Evolutionary conservation across 2,329 filamentous ascomycete genomes (phyloP).

Genomic region (Monosporascus cannonballus): DNA sequence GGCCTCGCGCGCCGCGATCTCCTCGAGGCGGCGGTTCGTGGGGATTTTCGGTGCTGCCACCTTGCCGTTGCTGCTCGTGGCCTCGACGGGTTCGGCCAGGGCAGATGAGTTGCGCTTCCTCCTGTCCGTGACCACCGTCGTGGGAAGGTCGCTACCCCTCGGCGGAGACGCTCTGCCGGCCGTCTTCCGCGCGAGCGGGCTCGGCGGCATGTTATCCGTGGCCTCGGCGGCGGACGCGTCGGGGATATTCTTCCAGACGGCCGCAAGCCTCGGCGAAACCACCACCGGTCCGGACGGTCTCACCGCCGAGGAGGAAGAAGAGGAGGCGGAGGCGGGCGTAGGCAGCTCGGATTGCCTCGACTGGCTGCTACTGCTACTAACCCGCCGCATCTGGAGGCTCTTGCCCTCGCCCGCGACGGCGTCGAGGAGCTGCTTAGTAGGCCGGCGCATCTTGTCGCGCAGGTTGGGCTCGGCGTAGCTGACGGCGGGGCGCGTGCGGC

Average conservation of each 20-base stretch:
- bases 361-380: slow-evolving; percentile 29
- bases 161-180: slow-evolving; percentile 8
- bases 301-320: slow-evolving; percentile 19
- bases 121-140: slow-evolving; percentile 30
- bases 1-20: slow-evolving; percentile 22
- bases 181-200: slow-evolving; percentile 37
- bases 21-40: slow-evolving; percentile 20
- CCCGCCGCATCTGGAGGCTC: slow-evolving; percentile 32
- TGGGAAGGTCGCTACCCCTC: slow-evolving; percentile 18
- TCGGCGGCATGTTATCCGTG: slow-evolving; percentile 21
- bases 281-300: slow-evolving; percentile 13
- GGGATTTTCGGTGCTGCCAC: slow-evolving; percentile 6
- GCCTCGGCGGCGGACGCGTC: neutral
- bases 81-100: slow-evolving; percentile 6
- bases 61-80: too few relatives aligned
- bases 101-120: slow-evolving; percentile 34
- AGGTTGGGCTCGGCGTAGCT: slow-evolving; percentile 81
- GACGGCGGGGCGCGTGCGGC: slow-evolving; percentile 61
- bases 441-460: slow-evolving; percentile 76
- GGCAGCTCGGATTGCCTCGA: slow-evolving; percentile 22
- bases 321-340: slow-evolving; percentile 2
- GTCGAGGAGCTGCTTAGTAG: slow-evolving; percentile 69
- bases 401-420: slow-evolving; percentile 63
- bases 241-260: neutral
- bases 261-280: too few relatives aligned